These are phyloP conservation scores for Mrakiaceae sp. DNA, from an alignment of 1,284 basidiomycete genomes.

Conservation along the genomic window DNA sequence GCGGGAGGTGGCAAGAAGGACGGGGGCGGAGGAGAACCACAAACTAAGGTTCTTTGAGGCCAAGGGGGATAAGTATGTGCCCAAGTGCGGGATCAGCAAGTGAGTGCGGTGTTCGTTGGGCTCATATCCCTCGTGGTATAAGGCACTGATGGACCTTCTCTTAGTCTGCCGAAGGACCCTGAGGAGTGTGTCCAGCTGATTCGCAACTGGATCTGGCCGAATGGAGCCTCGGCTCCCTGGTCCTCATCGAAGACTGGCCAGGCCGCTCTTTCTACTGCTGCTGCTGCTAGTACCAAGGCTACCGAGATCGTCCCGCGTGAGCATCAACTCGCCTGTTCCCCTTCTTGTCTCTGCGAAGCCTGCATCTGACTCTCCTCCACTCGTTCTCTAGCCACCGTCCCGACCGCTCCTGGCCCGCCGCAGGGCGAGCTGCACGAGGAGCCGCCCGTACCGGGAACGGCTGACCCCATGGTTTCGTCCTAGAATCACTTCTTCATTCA, in stretches of 20 bases:
- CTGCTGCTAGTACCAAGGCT: too few relatives aligned
- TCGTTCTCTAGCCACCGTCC: constrained; percentile 21
- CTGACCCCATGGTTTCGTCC: too few relatives aligned
- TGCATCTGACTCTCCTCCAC: background rate
- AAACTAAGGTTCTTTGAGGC: constrained; percentile 71
- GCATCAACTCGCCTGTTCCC: too few relatives aligned
- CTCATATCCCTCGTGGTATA: background rate
- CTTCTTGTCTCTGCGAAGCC: background rate
- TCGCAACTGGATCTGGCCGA: constrained; percentile 12
- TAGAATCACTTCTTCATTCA: too few relatives aligned
- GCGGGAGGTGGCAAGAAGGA: constrained; percentile 60
- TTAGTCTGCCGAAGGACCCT: constrained; percentile 58
- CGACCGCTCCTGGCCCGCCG: constrained; percentile 32
- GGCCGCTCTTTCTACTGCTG: background rate
- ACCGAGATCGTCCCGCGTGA: too few relatives aligned
- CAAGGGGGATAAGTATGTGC: constrained; percentile 60
- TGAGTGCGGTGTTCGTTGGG: constrained; percentile 32
- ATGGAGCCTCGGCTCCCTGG: constrained; percentile 31
- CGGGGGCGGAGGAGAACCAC: constrained; percentile 60
- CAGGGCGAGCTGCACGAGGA: too few relatives aligned
- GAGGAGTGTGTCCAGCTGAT: constrained; percentile 31
- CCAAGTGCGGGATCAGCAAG: constrained; percentile 51
- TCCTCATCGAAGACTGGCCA: constrained; percentile 2
- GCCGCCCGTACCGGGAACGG: too few relatives aligned
- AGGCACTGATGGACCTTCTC: background rate